Evolutionary conservation across 192 early-diverging fungal species (phyloP).

Genomic region (Coemansia sp.): DNA sequence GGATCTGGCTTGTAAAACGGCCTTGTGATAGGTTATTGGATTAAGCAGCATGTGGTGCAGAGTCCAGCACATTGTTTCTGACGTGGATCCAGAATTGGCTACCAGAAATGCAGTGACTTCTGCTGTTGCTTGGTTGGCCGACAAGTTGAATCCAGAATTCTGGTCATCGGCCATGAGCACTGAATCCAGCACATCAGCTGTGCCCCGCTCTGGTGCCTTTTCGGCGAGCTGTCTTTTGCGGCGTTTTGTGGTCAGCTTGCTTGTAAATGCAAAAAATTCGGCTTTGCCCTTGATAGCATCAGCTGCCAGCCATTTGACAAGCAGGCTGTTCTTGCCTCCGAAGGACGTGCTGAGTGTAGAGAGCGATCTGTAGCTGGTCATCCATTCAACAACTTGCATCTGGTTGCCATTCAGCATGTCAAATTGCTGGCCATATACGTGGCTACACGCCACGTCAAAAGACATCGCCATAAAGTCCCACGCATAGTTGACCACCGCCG

Average conservation of each 20-base stretch:
- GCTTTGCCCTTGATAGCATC: slow-evolving; percentile 11
- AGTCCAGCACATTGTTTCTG: slow-evolving; percentile 31
- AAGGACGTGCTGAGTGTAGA: neutral
- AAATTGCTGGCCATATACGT: slow-evolving; percentile 40
- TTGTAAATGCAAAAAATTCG: slow-evolving; percentile 30
- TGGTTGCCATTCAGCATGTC: slow-evolving; percentile 18
- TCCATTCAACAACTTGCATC: slow-evolving; percentile 18
- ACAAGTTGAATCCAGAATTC: slow-evolving; percentile 24
- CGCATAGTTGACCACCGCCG: slow-evolving; percentile 19
- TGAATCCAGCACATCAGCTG: slow-evolving; percentile 29
- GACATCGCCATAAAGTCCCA: slow-evolving; percentile 19
- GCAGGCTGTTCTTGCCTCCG: neutral
- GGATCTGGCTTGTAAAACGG: slow-evolving; percentile 17
- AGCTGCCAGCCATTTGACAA: neutral
- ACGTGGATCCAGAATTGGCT: slow-evolving; percentile 36
- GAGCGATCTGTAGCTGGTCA: slow-evolving; percentile 16
- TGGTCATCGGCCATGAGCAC: slow-evolving; percentile 44
- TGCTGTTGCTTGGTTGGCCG: slow-evolving; percentile 21
- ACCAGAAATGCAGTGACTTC: slow-evolving; percentile 40
- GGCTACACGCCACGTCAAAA: slow-evolving; percentile 25
- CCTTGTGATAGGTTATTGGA: slow-evolving; percentile 16
- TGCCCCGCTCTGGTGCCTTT: slow-evolving; percentile 1
- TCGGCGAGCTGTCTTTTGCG: neutral
- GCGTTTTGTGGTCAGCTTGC: slow-evolving; percentile 22
- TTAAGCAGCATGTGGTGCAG: slow-evolving; percentile 42